A percentile compares a stretch with the other conserved stretches of the same genome.
phyloP scores from a whole-genome alignment of 345 rosid genomes.

The Populus pruinosa region DNA sequence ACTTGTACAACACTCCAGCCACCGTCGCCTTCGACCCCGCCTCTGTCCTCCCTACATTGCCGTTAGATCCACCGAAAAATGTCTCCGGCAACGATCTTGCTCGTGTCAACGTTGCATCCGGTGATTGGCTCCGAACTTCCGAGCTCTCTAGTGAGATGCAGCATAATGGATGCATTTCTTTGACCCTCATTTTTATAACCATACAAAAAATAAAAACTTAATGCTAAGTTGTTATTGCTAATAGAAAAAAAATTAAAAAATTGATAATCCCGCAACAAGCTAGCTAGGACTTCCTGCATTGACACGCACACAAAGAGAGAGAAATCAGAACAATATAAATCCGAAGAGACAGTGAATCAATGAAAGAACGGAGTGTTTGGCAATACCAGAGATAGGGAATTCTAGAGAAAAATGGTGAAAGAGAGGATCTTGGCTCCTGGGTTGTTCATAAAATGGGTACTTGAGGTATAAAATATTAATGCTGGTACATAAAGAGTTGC shows the following conservation, averaged over 20 bases:
- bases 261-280: background rate
- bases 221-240: background rate
- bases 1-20: conserved; percentile 83
- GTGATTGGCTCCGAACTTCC: conserved; percentile 54
- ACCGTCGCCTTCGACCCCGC: conserved; percentile 65
- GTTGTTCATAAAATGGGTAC: background rate
- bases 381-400: background rate
- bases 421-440: background rate
- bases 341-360: background rate
- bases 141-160: conserved; percentile 81
- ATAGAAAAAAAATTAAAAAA: background rate
- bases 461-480: background rate
- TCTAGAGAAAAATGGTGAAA: background rate
- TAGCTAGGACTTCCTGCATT: background rate
- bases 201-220: background rate
- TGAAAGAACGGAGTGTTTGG: background rate
- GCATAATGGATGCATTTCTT: conserved; percentile 91
- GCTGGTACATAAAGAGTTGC: background rate
- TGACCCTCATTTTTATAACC: conserved; percentile 65
- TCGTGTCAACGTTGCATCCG: conserved; percentile 52
- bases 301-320: background rate
- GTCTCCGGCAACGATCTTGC: conserved; percentile 68
- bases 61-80: conserved; percentile 43
- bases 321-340: background rate
- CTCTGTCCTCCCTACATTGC: conserved; percentile 17